Evolutionary conservation across 306 rosid species (phyloP), one percentile per base, ranked within the genome.

Genomic region (Macrotyloma uniflorum): DNA sequence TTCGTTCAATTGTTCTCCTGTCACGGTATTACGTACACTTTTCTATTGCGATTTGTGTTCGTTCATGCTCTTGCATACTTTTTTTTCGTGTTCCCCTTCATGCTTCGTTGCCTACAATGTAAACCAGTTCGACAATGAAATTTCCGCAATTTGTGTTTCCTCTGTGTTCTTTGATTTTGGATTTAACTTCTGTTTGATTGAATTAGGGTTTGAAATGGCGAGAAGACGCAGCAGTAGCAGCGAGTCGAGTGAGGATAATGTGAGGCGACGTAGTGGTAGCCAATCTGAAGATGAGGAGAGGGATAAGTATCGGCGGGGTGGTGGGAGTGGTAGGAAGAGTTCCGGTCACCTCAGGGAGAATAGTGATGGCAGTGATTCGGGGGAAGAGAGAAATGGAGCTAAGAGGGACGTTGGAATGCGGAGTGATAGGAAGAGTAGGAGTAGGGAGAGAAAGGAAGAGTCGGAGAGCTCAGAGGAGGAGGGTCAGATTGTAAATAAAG

Each of bases 211-310:
- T 79, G 69, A 36, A 58, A 90, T 89, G 97, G 97, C 89, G 49
- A 86, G 86, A 70, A 70, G 68, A 30, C 43, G 11, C 45, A 8
- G 43, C 47, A 69, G 89, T 8, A 33, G 50, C 10, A 72, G 89
- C 10, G 89, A 87, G 32, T 88, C 90, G 0, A 80, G 87, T 42
- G 90, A 87, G 22, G 88, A 84, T n/a, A 77, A 74, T 23, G 93
- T 78, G 18, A 85, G 83, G 35, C 74, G 71, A 49, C 30, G 83
- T 59, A 64, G 77, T 30, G 68, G 88, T 2, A 38, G 50, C 24
- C 86, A 86, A 19, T 82, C 90, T 35, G 91, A 83, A 22, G 88
- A 83, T 46, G 74, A 38, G 19, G 71, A 49, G 32, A 82, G 73
- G 49, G 90, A 79, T 76, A 82, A 42, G 35, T 12, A 43, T 63